These are phyloP conservation scores for Teratosphaeria destructans DNA, from an alignment of 2,329 filamentous ascomycete genomes.

Conservation along the genomic window DNA sequence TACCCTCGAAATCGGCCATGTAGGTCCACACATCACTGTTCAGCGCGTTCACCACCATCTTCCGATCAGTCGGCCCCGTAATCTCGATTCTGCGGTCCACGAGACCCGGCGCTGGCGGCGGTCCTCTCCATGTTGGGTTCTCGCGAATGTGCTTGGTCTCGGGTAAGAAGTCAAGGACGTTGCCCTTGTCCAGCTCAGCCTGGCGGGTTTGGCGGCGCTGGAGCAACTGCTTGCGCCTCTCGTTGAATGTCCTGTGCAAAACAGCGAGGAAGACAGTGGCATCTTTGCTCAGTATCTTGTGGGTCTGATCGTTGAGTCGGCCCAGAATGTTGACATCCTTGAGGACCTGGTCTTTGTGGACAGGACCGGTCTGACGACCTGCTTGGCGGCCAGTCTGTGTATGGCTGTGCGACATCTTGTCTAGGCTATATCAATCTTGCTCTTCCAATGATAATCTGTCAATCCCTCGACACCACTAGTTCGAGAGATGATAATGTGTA, in stretches of 20 bases:
- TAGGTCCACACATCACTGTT: conserved; percentile 97
- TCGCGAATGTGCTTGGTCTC: conserved; percentile 95
- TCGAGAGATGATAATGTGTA: background rate
- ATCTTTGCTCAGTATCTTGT: conserved; percentile 84
- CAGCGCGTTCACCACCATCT: conserved; percentile 97
- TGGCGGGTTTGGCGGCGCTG: conserved; percentile 79
- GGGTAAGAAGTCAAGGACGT: conserved; percentile 84
- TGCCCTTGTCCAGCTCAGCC: conserved; percentile 82
- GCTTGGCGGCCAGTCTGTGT: conserved; percentile 4
- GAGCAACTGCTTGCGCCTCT: conserved; percentile 75
- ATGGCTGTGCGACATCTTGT: conserved; percentile 8
- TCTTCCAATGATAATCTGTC: background rate
- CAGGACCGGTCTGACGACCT: conserved; percentile 11
- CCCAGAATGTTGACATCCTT: conserved; percentile 83
- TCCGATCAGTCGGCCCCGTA: conserved; percentile 90
- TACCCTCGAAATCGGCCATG: conserved; percentile 98
- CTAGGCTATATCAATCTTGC: background rate
- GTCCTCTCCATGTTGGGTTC: conserved; percentile 86
- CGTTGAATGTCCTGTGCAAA: conserved; percentile 90
- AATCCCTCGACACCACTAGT: background rate
- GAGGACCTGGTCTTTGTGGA: conserved; percentile 56
- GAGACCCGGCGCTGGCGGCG: conserved; percentile 80
- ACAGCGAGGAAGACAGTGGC: conserved; percentile 87
- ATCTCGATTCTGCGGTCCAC: conserved; percentile 94
- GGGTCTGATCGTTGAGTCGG: conserved; percentile 62